These are phyloP conservation scores for Lobosporangium transversale DNA, from an alignment of 192 early-diverging fungal species.

Conservation along the genomic window DNA sequence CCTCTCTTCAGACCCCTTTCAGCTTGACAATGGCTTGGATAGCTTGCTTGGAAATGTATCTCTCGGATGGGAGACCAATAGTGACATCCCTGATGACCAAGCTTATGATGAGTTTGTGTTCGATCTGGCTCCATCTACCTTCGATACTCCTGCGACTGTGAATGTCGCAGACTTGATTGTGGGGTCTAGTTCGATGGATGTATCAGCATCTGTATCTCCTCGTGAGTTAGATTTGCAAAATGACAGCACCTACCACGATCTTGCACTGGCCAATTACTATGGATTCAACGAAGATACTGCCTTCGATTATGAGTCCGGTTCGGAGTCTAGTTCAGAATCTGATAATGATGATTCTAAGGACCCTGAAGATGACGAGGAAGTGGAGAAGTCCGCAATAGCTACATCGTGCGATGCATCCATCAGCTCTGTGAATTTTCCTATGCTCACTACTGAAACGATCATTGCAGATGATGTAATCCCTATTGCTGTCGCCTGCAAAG, in stretches of 20 bases:
- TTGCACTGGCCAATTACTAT: conserved; percentile 38
- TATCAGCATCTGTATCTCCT: conserved; percentile 21
- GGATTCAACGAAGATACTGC: conserved; percentile 26
- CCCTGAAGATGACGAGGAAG: conserved; percentile 2
- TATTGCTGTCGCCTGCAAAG: background rate
- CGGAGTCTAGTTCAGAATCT: conserved; percentile 18
- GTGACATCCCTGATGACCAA: conserved; percentile 23
- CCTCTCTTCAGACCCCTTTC: conserved; percentile 18
- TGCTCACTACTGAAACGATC: background rate
- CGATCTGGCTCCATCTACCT: conserved; percentile 30
- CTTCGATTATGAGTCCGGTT: conserved; percentile 18
- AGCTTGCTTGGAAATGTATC: conserved; percentile 23
- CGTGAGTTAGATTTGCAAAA: conserved; percentile 14
- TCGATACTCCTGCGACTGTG: conserved; percentile 33
- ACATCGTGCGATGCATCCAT: background rate
- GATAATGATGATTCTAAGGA: conserved; percentile 15
- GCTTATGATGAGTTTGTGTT: conserved; percentile 50
- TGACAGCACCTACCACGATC: conserved; percentile 25
- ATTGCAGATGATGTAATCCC: background rate
- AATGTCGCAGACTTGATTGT: conserved; percentile 48
- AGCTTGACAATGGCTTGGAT: conserved; percentile 26
- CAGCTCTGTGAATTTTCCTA: background rate
- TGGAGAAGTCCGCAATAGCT: background rate
- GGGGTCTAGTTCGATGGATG: conserved; percentile 27
- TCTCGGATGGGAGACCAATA: conserved; percentile 28